phyloP scores from a whole-genome alignment of 331 rosid species.

The Spiraea crenata region DNA sequence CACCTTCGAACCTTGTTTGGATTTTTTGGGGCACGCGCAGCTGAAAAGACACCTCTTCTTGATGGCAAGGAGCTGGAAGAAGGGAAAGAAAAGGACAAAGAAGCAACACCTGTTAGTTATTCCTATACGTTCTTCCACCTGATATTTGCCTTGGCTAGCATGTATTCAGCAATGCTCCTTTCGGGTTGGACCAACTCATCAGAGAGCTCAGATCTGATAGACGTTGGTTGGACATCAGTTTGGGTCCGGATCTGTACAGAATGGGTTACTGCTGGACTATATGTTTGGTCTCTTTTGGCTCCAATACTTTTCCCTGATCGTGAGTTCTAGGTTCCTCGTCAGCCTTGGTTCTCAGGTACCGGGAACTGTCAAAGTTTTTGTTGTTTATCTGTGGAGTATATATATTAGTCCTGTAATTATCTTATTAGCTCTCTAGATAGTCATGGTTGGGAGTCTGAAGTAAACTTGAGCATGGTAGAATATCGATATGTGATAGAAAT shows the following conservation, averaged over 20 bases:
- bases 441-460: not conserved
- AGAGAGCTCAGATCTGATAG: slow-evolving; percentile 76
- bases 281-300: slow-evolving; percentile 78
- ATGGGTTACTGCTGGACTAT: slow-evolving; percentile 83
- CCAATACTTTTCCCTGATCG: slow-evolving; percentile 77
- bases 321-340: slow-evolving; percentile 43
- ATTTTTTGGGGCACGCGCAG: slow-evolving; percentile 36
- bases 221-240: slow-evolving; percentile 94
- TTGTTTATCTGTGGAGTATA: not conserved
- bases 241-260: slow-evolving; percentile 95
- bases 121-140: slow-evolving; percentile 91
- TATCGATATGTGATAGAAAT: not conserved
- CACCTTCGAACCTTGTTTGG: slow-evolving; percentile 2
- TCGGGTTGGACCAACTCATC: slow-evolving; percentile 85
- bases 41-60: slow-evolving; percentile 64
- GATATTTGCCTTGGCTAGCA: slow-evolving; percentile 91
- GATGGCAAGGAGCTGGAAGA: slow-evolving; percentile 62
- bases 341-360: not conserved
- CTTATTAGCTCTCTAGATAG: not conserved
- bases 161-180: slow-evolving; percentile 97
- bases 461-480: not conserved
- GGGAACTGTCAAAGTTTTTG: not conserved
- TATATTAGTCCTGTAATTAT: slow-evolving; percentile 10
- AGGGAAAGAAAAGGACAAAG: slow-evolving; percentile 67
- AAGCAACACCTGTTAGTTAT: slow-evolving; percentile 69